Evolutionary conservation across 345 rosid species (phyloP).

Genomic region (Chamaenerion angustifolium): DNA sequence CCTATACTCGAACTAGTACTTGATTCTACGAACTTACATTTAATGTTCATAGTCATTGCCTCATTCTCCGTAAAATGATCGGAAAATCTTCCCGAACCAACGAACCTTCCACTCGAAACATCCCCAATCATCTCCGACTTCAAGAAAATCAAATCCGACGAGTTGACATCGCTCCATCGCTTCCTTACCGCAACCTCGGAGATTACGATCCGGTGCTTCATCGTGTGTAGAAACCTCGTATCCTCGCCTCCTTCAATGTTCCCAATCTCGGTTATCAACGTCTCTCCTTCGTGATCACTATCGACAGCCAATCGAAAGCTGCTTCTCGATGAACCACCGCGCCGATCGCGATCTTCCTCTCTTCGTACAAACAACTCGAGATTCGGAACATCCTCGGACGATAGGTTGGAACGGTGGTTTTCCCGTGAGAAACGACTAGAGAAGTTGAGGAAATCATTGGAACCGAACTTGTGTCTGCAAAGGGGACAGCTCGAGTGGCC

Average conservation of each 20-base stretch:
- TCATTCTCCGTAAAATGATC: neutral
- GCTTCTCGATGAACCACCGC: no score
- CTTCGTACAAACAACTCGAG: conserved; percentile 26
- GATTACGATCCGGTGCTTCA: conserved; percentile 31
- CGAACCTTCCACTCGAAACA: conserved; percentile 16
- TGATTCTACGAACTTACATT: no score
- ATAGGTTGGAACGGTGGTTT: conserved; percentile 12
- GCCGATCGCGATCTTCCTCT: conserved; percentile 10
- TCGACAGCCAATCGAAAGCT: conserved; percentile 1
- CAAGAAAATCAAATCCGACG: conserved; percentile 33
- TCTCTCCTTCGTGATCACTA: conserved; percentile 8
- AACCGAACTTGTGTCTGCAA: conserved; percentile 26
- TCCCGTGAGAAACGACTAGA: conserved; percentile 16
- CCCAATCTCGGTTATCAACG: conserved; percentile 6
- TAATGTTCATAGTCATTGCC: no score
- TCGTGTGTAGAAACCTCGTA: conserved; percentile 17
- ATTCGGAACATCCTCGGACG: conserved; percentile 12
- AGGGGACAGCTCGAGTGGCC: conserved; percentile 37
- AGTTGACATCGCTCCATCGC: conserved; percentile 38
- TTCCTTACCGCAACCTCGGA: conserved; percentile 27
- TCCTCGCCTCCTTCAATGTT: no score
- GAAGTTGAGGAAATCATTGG: conserved; percentile 11
- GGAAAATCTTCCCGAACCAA: conserved; percentile 8
- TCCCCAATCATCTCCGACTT: conserved; percentile 26
- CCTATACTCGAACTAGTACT: no score